phyloP scores from a whole-genome alignment of 129 eudicot genomes.

The Mikania micrantha region DNA sequence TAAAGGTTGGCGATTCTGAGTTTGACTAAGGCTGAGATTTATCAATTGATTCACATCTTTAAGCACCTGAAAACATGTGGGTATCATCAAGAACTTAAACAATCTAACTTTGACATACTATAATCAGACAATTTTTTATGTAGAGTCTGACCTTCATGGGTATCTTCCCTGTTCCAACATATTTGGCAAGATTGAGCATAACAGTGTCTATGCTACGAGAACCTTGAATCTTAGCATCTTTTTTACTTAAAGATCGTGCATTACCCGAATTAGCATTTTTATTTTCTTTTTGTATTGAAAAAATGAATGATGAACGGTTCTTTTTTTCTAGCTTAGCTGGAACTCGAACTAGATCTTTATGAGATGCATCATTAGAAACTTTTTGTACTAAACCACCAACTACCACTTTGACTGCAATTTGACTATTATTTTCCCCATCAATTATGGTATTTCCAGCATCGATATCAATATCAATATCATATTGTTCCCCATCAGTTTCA shows the following conservation, averaged over 20 bases:
- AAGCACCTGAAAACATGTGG: slow-evolving; percentile 48
- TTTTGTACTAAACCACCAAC: slow-evolving; percentile 47
- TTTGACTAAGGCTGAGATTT: slow-evolving; percentile 52
- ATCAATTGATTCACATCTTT: slow-evolving; percentile 61
- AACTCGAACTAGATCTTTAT: slow-evolving; percentile 56
- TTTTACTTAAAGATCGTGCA: slow-evolving; percentile 31
- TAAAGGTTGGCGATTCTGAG: slow-evolving; percentile 59
- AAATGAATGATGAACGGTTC: slow-evolving; percentile 57
- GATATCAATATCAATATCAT: slow-evolving; percentile 45
- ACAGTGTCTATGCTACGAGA: slow-evolving; percentile 51
- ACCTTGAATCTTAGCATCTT: slow-evolving; percentile 36
- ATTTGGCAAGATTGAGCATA: slow-evolving; percentile 64
- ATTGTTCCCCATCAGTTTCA: slow-evolving; percentile 51
- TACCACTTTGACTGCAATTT: slow-evolving; percentile 54
- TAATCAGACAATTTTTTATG: neutral
- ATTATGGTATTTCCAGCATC: slow-evolving; percentile 35
- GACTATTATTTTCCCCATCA: slow-evolving; percentile 47
- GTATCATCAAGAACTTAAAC: slow-evolving; percentile 1
- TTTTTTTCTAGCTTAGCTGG: slow-evolving; percentile 81
- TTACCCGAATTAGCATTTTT: slow-evolving; percentile 27
- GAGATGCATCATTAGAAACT: slow-evolving; percentile 26
- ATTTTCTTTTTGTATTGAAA: slow-evolving; percentile 54
- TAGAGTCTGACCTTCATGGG: slow-evolving; percentile 63
- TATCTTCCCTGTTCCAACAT: slow-evolving; percentile 59
- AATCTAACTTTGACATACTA: neutral